A percentile compares a stretch with the other conserved stretches of the same genome.
Evolutionary conservation across 495 filamentous ascomycete genomes (phyloP).

Genomic region (Aspergillus hancockii): DNA sequence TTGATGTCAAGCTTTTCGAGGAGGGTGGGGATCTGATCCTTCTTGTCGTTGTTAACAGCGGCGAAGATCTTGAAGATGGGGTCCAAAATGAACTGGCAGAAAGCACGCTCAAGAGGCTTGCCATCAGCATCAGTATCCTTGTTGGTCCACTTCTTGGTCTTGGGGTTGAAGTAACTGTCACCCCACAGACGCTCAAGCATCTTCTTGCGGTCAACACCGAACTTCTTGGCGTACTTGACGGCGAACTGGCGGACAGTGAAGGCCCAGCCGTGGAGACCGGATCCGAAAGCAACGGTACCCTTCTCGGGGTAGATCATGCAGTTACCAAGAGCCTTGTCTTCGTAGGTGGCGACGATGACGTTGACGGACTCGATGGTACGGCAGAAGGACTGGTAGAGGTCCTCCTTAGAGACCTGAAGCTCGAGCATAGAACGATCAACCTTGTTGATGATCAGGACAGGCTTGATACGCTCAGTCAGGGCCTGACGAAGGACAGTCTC

Average conservation of each 20-base stretch:
- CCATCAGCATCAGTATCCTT: conserved; percentile 69
- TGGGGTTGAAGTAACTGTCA: conserved; percentile 99
- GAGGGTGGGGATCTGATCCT: conserved; percentile 82
- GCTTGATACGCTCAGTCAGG: conserved; percentile 99
- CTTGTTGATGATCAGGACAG: conserved; percentile 99
- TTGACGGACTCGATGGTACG: conserved; percentile 99
- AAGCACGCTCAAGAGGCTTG: conserved; percentile 91
- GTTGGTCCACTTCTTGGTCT: conserved; percentile 99
- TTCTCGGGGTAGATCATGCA: conserved; percentile 96
- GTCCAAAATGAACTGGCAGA: conserved; percentile 98
- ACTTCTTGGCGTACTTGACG: conserved; percentile 96
- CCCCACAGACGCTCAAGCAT: conserved; percentile 99
- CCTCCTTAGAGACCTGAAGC: conserved; percentile 96
- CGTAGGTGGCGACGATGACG: conserved; percentile 98
- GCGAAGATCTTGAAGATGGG: conserved; percentile 99
- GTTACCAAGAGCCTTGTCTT: conserved; percentile 95
- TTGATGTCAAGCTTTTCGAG: conserved; percentile 92
- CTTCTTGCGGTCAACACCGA: conserved; percentile 98
- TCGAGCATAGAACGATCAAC: conserved; percentile 99
- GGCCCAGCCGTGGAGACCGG: conserved; percentile 99
- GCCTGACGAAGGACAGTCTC: conserved; percentile 99
- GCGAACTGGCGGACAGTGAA: conserved; percentile 99
- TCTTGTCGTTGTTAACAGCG: conserved; percentile 97
- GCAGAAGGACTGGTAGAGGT: conserved; percentile 98
- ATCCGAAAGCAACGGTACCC: conserved; percentile 98